Conservation (phyloP, 2,329 filamentous ascomycete genomes). For the Beauveria sp. region DNA sequence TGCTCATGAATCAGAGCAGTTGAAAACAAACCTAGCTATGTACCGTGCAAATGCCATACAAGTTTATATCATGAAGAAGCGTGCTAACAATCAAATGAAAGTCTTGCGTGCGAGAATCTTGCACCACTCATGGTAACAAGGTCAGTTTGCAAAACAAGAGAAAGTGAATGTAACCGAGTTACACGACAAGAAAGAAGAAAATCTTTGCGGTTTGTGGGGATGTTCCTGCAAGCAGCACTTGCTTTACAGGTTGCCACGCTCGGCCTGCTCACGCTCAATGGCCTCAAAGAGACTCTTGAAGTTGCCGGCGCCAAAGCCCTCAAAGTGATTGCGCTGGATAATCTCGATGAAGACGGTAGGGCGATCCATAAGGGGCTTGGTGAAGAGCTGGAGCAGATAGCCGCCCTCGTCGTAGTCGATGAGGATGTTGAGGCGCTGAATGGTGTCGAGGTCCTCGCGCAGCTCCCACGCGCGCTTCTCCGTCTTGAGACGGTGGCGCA, state of each 20-base stretch:
- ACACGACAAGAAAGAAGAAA: no score
- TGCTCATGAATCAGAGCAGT: background rate
- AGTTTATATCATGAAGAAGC: background rate
- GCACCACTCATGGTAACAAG: background rate
- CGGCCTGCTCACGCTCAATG: conserved; percentile 85
- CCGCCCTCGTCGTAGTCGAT: conserved; percentile 94
- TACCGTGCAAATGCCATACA: conserved; percentile 8
- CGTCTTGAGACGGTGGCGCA: conserved; percentile 64
- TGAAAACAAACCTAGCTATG: background rate
- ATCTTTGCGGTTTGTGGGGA: background rate
- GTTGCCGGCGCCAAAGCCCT: conserved; percentile 89
- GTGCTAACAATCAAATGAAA: background rate
- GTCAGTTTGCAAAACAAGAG: background rate
- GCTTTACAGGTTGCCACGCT: conserved; percentile 68
- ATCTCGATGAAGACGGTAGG: conserved; percentile 96
- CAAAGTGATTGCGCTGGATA: conserved; percentile 85
- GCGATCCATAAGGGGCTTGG: conserved; percentile 85
- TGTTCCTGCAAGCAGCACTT: background rate
- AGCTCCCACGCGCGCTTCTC: conserved; percentile 55
- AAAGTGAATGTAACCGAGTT: background rate
- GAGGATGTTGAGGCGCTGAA: conserved; percentile 74
- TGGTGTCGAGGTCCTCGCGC: conserved; percentile 69
- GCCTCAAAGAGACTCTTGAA: conserved; percentile 95
- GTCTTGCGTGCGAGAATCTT: background rate
- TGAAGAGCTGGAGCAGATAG: conserved; percentile 71